A percentile compares a stretch with the other conserved stretches of the same genome.
These are phyloP conservation scores for Neonectria neomacrospora DNA, from an alignment of 2,329 filamentous ascomycete species.

Conservation along the genomic window DNA sequence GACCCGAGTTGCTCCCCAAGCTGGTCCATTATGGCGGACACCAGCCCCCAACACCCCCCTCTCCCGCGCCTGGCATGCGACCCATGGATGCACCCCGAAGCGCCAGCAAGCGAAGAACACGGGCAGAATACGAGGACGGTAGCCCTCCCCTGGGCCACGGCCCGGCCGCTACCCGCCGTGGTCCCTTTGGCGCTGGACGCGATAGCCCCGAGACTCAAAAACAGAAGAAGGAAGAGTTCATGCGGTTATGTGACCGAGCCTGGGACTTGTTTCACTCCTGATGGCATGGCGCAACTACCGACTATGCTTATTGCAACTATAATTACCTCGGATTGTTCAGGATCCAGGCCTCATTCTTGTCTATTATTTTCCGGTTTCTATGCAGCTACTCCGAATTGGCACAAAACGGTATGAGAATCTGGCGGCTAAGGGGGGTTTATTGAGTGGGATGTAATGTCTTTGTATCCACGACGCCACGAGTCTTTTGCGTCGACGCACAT, in stretches of 20 bases:
- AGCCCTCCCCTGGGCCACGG: conserved; percentile 86
- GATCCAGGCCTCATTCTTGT: conserved; percentile 38
- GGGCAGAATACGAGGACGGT: conserved; percentile 94
- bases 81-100: conserved; percentile 64
- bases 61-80: conserved; percentile 69
- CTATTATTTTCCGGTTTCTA: conserved; percentile 40
- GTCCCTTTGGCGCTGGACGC: conserved; percentile 82
- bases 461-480: conserved; percentile 44
- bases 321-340: conserved; percentile 19
- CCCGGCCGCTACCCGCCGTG: conserved; percentile 68
- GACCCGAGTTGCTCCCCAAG: conserved; percentile 90
- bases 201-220: conserved; percentile 85
- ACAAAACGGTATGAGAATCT: conserved; percentile 38
- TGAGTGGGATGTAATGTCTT: conserved; percentile 43
- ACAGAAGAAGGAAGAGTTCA: conserved; percentile 92
- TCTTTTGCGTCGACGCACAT: conserved; percentile 39
- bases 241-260: conserved; percentile 84
- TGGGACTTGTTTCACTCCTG: conserved; percentile 98
- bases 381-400: conserved; percentile 32
- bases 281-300: conserved; percentile 41
- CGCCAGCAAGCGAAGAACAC: conserved; percentile 76
- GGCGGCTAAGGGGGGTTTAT: conserved; percentile 32
- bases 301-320: conserved; percentile 39
- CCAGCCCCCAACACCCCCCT: conserved; percentile 91
- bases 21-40: conserved; percentile 95